These are phyloP conservation scores for Euphorbia tirucalli DNA, from an alignment of 345 rosid species.

Conservation along the genomic window DNA sequence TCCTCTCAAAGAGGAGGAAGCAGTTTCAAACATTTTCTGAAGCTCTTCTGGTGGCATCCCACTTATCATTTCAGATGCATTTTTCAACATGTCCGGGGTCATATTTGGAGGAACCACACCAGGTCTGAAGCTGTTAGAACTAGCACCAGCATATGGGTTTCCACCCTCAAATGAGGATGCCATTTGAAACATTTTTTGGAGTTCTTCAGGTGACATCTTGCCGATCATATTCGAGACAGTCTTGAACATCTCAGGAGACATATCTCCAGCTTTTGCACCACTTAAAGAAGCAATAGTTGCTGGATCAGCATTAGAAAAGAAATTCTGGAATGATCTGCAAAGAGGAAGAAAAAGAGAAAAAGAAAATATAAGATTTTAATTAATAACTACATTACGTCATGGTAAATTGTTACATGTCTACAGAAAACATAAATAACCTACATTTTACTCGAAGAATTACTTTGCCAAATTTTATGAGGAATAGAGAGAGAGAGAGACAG, in stretches of 20 bases:
- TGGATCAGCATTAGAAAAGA: conserved; percentile 70
- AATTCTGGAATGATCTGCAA: conserved; percentile 73
- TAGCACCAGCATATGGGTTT: conserved; percentile 35
- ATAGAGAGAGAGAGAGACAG: not conserved
- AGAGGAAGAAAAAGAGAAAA: conserved; percentile 15
- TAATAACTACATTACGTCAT: not conserved
- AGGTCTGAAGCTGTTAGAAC: conserved; percentile 41
- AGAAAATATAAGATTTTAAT: not conserved
- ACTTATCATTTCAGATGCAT: conserved; percentile 79
- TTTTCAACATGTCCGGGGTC: conserved; percentile 78
- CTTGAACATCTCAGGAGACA: conserved; percentile 79
- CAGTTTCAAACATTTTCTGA: conserved; percentile 83
- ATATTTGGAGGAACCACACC: conserved; percentile 45
- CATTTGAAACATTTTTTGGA: conserved; percentile 74
- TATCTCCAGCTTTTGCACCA: conserved; percentile 69
- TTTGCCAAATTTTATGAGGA: not conserved
- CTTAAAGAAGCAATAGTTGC: conserved; percentile 62
- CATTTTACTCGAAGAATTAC: not conserved
- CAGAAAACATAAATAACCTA: not conserved
- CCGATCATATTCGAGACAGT: conserved; percentile 80
- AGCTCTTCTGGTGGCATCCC: conserved; percentile 76
- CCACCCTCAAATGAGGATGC: conserved; percentile 73
- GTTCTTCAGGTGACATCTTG: conserved; percentile 90
- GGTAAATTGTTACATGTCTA: not conserved
- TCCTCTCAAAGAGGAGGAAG: conserved; percentile 61